Base-by-base conservation (phyloP, 352 stramenopile species). In the Phytophthora chlamydospora region DNA sequence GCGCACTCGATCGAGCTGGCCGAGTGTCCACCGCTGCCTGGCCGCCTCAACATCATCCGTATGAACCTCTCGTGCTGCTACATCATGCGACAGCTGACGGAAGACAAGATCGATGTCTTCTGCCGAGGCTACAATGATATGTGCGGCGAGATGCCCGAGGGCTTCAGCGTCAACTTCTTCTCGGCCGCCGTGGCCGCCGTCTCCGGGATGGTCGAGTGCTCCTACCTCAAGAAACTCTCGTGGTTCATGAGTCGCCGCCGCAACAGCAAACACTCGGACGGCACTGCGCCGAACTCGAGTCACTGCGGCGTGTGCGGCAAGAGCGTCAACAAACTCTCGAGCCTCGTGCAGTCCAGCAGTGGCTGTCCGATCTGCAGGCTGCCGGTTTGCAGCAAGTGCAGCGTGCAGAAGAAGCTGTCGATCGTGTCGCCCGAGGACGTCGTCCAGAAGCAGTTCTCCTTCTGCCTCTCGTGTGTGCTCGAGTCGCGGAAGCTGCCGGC, bases 221-320 rank as follows among this genome's bases (percentile, higher is more conserved):
- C 72, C 2, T 70, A 86, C 43, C 70, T 83, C 54, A 89, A 89
- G 63, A 89, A 89, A 42, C 65, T 89, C 11, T 71, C 61, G 44
- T 86, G 76, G 76, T 64, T 83, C 35, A 81, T 85, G 67, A 63
- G 60, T 11, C 56, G 35, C 9, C 67, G 41, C 12, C 58, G 53
- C 17, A 54, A 68, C 8, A 57, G 46, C 55, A 48, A 29, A 6
- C 24, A 76, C 27, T 36, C 36, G 14, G 33, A 12, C 0, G 36
- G 12, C 0, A 12, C 11, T 6, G 33, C 38, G n/a, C 29, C 16
- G 11, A 29, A 29, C 24, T 43, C 56, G 6, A 55, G n/a, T 21
- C 61, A 73, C 57, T 78, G 70, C 54, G 59, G 55, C 14, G 55
- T 66, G 8, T 78, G 70, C 48, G 56, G 61, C 11, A 72, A 75